A percentile compares a stretch with the other conserved stretches of the same genome.
phyloP scores from a whole-genome alignment of 441 rosid genomes.

The Iberis amara region DNA sequence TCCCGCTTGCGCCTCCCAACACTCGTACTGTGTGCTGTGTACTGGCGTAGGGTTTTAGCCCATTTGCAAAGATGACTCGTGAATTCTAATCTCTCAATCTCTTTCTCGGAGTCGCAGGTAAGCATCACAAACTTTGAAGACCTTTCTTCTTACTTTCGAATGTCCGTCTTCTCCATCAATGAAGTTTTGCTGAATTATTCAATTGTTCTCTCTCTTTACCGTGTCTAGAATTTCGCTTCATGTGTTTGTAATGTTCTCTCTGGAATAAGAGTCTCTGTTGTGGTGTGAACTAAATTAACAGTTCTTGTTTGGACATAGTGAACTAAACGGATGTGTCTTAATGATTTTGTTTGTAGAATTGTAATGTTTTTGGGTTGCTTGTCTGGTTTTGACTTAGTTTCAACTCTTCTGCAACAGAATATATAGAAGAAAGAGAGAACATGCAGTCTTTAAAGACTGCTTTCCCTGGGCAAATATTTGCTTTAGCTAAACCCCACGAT shows the following conservation, averaged over 20 bases:
- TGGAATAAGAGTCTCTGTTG: neutral
- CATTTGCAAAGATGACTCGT: slow-evolving; percentile 23
- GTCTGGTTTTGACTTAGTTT: slow-evolving; percentile 17
- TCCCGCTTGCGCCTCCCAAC: slow-evolving; percentile 31
- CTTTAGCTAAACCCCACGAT: slow-evolving; percentile 65
- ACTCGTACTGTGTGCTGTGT: slow-evolving; percentile 5
- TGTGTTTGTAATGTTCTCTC: slow-evolving; percentile 10
- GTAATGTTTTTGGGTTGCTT: slow-evolving; percentile 11
- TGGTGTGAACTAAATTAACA: neutral
- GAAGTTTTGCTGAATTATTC: slow-evolving; percentile 3
- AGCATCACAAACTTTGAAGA: neutral
- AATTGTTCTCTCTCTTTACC: neutral
- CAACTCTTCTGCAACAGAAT: slow-evolving; percentile 3
- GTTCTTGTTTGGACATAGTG: neutral
- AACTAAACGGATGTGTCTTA: slow-evolving; percentile 8
- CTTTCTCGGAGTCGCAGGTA: slow-evolving; percentile 22
- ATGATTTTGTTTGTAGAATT: slow-evolving; percentile 6
- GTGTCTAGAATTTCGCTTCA: neutral
- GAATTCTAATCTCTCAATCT: slow-evolving; percentile 15
- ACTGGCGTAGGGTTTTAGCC: slow-evolving; percentile 29
- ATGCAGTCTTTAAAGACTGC: slow-evolving; percentile 73
- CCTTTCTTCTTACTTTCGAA: neutral
- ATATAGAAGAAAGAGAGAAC: slow-evolving; percentile 27
- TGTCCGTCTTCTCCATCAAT: neutral
- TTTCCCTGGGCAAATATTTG: slow-evolving; percentile 69